A percentile compares a stretch with the other conserved stretches of the same genome.
These are phyloP conservation scores for Blastocystis sp. DNA, from an alignment of 352 stramenopile genomes.

Conservation along the genomic window DNA sequence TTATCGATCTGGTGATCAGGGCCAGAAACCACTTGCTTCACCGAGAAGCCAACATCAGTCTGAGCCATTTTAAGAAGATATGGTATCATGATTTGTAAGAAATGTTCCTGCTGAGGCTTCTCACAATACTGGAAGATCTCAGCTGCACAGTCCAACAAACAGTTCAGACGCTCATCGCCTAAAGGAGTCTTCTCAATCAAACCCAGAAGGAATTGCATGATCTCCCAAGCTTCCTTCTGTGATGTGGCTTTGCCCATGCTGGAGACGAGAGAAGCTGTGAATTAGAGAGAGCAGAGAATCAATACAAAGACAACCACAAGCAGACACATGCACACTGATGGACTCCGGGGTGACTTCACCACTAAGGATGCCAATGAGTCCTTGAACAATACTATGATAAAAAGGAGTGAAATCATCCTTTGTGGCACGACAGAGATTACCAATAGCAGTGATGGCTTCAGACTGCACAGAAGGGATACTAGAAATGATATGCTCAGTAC, in stretches of 20 bases:
- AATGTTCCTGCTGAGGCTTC: background rate
- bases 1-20: slow-evolving; percentile 35
- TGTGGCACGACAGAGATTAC: background rate
- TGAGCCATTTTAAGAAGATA: slow-evolving; percentile 22
- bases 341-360: background rate
- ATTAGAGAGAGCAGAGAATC: background rate
- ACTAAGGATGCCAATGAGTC: slow-evolving; percentile 11
- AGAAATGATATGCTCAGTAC: background rate
- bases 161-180: slow-evolving; percentile 40
- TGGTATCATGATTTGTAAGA: slow-evolving; percentile 10
- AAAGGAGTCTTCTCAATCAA: background rate
- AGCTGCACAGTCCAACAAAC: slow-evolving; percentile 34
- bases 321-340: slow-evolving; percentile 47
- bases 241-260: background rate
- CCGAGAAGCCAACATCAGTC: background rate
- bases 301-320: slow-evolving; percentile 26
- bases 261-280: slow-evolving; percentile 5
- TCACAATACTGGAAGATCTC: slow-evolving; percentile 63
- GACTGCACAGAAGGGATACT: slow-evolving; percentile 13
- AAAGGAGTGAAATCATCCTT: slow-evolving; percentile 50
- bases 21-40: slow-evolving; percentile 39
- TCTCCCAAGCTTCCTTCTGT: slow-evolving; percentile 42
- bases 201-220: slow-evolving; percentile 40
- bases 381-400: slow-evolving; percentile 28
- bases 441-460: slow-evolving; percentile 22